Percentiles rank a stretch among this genome's conserved stretches.
Evolutionary conservation across 495 filamentous ascomycete genomes (phyloP).

Genomic region (Daldinia bambusicola): DNA sequence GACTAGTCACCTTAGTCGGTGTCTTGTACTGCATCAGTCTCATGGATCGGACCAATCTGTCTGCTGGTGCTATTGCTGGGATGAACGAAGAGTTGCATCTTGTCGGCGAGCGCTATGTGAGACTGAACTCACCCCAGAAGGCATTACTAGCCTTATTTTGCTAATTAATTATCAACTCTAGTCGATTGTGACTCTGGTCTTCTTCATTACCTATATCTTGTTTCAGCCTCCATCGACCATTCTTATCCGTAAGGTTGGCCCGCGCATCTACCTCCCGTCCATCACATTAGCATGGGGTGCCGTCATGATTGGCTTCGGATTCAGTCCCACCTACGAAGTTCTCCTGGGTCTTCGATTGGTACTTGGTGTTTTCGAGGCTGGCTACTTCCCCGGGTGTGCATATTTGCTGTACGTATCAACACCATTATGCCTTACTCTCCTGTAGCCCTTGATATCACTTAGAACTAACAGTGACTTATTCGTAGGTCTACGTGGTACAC

Average conservation of each 20-base stretch:
- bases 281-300: constrained; percentile 61
- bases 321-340: constrained; percentile 58
- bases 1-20: constrained; percentile 67
- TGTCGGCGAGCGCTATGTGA: constrained; percentile 57
- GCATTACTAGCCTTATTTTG: neutral
- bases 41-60: constrained; percentile 72
- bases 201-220: constrained; percentile 69
- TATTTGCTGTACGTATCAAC: constrained; percentile 62
- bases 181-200: constrained; percentile 65
- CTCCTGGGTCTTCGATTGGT: constrained; percentile 64
- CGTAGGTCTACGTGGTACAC: constrained; percentile 66
- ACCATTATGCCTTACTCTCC: neutral
- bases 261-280: constrained; percentile 60
- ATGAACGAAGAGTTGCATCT: constrained; percentile 63
- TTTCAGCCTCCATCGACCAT: constrained; percentile 64
- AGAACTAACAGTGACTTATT: constrained; percentile 5
- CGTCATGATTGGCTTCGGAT: constrained; percentile 68
- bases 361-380: constrained; percentile 69
- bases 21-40: constrained; percentile 69
- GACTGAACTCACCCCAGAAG: constrained; percentile 2
- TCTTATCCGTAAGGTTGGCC: constrained; percentile 66
- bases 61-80: constrained; percentile 65
- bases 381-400: constrained; percentile 69
- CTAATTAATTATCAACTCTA: constrained; percentile 43
- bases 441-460: neutral